These are phyloP conservation scores for Acrodontium crateriforme DNA, from an alignment of 2,329 filamentous ascomycete genomes.

Conservation along the genomic window DNA sequence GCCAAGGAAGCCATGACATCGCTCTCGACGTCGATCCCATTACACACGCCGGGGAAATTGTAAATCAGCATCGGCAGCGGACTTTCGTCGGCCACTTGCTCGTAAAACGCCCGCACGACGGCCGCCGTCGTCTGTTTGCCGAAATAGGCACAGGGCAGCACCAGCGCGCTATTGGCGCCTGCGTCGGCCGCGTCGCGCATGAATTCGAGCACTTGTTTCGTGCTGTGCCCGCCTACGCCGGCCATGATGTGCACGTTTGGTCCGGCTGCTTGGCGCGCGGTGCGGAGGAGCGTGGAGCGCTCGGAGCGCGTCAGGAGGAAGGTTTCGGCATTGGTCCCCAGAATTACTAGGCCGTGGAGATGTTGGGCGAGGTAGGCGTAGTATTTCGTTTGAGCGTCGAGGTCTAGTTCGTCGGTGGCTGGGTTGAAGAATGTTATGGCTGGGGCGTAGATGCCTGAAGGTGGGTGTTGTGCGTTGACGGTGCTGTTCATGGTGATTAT, in stretches of 20 bases:
- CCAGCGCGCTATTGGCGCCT: constrained; percentile 29
- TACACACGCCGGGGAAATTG: constrained; percentile 55
- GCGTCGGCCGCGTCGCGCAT: constrained; percentile 28
- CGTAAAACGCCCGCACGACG: constrained; percentile 30
- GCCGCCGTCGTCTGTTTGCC: constrained; percentile 28
- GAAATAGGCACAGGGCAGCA: constrained; percentile 33
- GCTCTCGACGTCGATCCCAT: constrained; percentile 54
- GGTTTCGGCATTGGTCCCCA: constrained; percentile 35
- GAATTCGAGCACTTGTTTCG: constrained; percentile 30
- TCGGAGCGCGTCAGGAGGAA: constrained; percentile 32
- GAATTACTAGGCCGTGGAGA: constrained; percentile 32
- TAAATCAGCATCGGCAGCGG: constrained; percentile 55
- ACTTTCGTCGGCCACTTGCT: constrained; percentile 41
- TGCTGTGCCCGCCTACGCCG: constrained; percentile 30
- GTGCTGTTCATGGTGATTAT: constrained; percentile 8
- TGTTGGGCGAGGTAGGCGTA: constrained; percentile 30
- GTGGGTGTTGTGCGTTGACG: constrained; percentile 32
- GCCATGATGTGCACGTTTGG: constrained; percentile 31
- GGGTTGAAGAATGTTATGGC: constrained; percentile 34
- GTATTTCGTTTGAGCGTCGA: constrained; percentile 29
- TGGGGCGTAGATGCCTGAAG: constrained; percentile 29
- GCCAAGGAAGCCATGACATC: constrained; percentile 48
- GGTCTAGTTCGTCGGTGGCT: constrained; percentile 26
- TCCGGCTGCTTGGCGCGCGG: constrained; percentile 29
- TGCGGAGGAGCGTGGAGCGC: constrained; percentile 24